These are phyloP conservation scores for Trichoderma koningiopsis DNA, from an alignment of 2,329 filamentous ascomycete species.

Conservation along the genomic window DNA sequence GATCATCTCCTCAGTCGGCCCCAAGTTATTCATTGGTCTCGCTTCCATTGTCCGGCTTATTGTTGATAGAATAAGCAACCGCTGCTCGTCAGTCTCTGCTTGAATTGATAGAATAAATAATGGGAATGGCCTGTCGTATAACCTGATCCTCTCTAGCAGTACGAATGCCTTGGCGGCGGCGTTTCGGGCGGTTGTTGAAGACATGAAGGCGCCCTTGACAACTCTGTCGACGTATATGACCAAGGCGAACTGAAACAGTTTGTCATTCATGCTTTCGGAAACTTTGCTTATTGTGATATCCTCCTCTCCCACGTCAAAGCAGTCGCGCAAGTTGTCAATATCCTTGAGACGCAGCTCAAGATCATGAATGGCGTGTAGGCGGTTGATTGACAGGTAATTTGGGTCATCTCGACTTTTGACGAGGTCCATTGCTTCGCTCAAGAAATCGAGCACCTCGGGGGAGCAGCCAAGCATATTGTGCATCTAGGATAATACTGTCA, in stretches of 20 bases:
- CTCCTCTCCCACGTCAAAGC: slow-evolving; percentile 7
- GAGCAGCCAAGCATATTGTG: slow-evolving; percentile 24
- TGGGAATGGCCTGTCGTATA: slow-evolving; percentile 20
- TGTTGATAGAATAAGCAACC: slow-evolving; percentile 7
- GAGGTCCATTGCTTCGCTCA: slow-evolving; percentile 23
- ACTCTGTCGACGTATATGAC: slow-evolving; percentile 25
- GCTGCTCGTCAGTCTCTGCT: slow-evolving; percentile 22
- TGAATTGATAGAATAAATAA: slow-evolving; percentile 17
- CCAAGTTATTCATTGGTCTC: slow-evolving; percentile 17
- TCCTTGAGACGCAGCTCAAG: slow-evolving; percentile 16
- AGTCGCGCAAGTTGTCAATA: slow-evolving; percentile 23
- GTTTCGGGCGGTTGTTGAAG: neutral
- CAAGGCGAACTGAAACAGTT: slow-evolving; percentile 18
- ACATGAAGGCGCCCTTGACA: slow-evolving; percentile 17
- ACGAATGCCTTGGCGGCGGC: slow-evolving; percentile 20
- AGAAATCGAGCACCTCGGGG: slow-evolving; percentile 15
- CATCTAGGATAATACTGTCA: slow-evolving; percentile 2
- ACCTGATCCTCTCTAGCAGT: slow-evolving; percentile 11
- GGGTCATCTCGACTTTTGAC: slow-evolving; percentile 18
- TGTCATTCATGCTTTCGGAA: slow-evolving; percentile 11
- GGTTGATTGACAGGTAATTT: slow-evolving; percentile 5
- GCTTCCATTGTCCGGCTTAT: slow-evolving; percentile 9
- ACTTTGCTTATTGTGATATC: slow-evolving; percentile 7
- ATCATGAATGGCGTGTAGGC: slow-evolving; percentile 4
- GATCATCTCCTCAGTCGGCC: slow-evolving; percentile 18